Conservation (phyloP, 2,329 filamentous ascomycete species). For the Blumeriella jaapii region DNA sequence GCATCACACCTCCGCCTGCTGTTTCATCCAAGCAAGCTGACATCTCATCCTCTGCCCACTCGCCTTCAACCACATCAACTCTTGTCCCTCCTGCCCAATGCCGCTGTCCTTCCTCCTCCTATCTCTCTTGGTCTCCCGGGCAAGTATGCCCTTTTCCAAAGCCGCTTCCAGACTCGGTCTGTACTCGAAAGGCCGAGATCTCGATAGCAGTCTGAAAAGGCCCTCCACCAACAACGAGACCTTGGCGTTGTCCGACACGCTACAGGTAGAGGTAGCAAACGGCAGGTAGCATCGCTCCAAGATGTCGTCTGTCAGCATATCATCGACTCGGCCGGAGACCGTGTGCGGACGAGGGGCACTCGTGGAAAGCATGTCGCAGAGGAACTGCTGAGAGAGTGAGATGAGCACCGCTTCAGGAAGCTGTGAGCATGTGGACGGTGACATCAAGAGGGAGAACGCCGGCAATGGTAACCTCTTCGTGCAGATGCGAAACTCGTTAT, state of each 20-base stretch:
- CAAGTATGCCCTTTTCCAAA: conserved; percentile 40
- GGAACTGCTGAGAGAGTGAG: conserved; percentile 41
- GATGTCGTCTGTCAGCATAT: conserved; percentile 36
- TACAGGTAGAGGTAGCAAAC: conserved; percentile 36
- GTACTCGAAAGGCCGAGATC: conserved; percentile 22
- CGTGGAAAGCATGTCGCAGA: conserved; percentile 34
- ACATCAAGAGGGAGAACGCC: conserved; percentile 31
- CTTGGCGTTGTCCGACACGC: conserved; percentile 42
- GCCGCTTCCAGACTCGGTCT: conserved; percentile 30
- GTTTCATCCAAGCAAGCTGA: conserved; percentile 15
- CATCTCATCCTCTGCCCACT: conserved; percentile 27
- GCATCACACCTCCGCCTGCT: neutral
- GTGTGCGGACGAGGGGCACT: conserved; percentile 30
- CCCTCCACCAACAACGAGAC: conserved; percentile 44
- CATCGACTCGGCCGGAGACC: conserved; percentile 23
- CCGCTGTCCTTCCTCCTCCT: conserved; percentile 30
- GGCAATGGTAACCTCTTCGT: conserved; percentile 27
- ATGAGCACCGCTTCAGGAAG: conserved; percentile 30
- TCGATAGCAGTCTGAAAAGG: conserved; percentile 36
- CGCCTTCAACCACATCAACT: conserved; percentile 17
- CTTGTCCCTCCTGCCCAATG: conserved; percentile 23
- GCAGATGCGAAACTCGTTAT: conserved; percentile 35
- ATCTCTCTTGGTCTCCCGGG: conserved; percentile 33
- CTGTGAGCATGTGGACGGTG: conserved; percentile 29
- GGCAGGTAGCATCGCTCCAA: conserved; percentile 43